These are phyloP conservation scores for Hypoxylon sp. DNA, from an alignment of 2,329 filamentous ascomycete species.

Conservation along the genomic window DNA sequence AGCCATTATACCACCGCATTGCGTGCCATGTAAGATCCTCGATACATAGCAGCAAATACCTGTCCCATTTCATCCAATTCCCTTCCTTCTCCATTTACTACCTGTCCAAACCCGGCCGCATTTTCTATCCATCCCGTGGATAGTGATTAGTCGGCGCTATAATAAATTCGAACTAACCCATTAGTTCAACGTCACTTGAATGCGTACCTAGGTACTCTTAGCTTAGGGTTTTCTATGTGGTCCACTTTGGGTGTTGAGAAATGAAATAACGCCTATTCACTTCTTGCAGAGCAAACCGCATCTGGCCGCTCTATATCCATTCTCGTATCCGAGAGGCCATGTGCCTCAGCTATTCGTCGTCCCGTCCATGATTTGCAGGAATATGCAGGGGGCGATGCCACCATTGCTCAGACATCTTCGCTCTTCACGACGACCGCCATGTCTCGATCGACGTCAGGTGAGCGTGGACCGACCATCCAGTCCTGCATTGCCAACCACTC, in stretches of 20 bases:
- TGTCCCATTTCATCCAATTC: conserved; percentile 11
- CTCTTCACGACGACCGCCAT: conserved; percentile 54
- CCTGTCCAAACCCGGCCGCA: conserved; percentile 20
- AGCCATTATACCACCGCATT: conserved; percentile 7
- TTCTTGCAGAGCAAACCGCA: conserved; percentile 17
- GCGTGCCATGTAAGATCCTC: conserved; percentile 3
- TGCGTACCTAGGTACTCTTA: conserved; percentile 15
- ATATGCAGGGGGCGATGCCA: conserved; percentile 15
- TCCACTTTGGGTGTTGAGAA: conserved; percentile 21
- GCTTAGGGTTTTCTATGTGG: conserved; percentile 23
- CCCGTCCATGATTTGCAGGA: conserved; percentile 9
- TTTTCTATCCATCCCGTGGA: conserved; percentile 31
- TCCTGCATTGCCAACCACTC: conserved; percentile 98
- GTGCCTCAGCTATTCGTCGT: conserved; percentile 10
- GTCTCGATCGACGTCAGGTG: conserved; percentile 64
- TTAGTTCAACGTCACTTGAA: conserved; percentile 20
- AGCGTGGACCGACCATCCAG: conserved; percentile 94
- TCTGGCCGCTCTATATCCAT: conserved; percentile 22
- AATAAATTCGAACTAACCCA: conserved; percentile 29
- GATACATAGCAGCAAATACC: conserved; percentile 17
- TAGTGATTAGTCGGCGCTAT: conserved; percentile 20
- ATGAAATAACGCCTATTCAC: conserved; percentile 30
- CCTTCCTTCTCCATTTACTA: conserved; percentile 10
- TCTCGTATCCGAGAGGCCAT: conserved; percentile 23
- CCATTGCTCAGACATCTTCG: conserved; percentile 48